Base-by-base conservation (phyloP, 768 basidiomycete genomes). In the Suillus decipiens region DNA sequence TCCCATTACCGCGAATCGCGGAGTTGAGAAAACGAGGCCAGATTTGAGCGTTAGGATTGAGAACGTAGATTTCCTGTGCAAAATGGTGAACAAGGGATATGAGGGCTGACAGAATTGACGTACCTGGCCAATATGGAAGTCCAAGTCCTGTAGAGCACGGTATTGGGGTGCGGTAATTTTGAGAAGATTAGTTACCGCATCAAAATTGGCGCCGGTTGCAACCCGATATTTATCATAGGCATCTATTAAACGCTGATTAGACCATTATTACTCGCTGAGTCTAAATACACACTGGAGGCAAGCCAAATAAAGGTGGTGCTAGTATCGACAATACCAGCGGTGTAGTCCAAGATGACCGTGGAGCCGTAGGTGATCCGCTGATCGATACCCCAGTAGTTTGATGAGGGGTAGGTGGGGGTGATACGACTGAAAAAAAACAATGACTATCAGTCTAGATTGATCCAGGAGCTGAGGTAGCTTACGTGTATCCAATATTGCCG, bases 261-360 rank as follows among this genome's bases (percentile, higher is more conserved):
- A 14, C 33, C 5, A 34, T n/a, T 17, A n/a, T n/a, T 4, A 17
- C 51, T n/a, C 19, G 5, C 19, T n/a, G 33, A 53, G 8, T 53
- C 34, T 31, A 17, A 59, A 15, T 22, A 66, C 72, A 68, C 47
- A 73, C 73, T 76, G 24, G 80, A 74, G 24, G 83, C 80, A 53
- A 85, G 65, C 48, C 82, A 75, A 57, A 85, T 71, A 64, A 85
- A 73, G 19, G 84, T 85, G 17, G 83, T 85, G 15, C 82, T 84
- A n/a, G 86, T 86, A 67, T 87, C 86, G 50, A 88, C 83, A 63
- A 88, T 84, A 63, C 86, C 87, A 42, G 84, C 80, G 43, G 79
- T 81, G 57, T 59, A 69, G 8, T 73, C 34, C 59, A 87, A 73
- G 58, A 86, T 84, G 22, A 73, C 73, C 11, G 75, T 81, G 9